Evolutionary conservation across 202 grass and related monocot species (phyloP), one percentile per base, ranked within the genome.

Genomic region (Saccharum hybrid): DNA sequence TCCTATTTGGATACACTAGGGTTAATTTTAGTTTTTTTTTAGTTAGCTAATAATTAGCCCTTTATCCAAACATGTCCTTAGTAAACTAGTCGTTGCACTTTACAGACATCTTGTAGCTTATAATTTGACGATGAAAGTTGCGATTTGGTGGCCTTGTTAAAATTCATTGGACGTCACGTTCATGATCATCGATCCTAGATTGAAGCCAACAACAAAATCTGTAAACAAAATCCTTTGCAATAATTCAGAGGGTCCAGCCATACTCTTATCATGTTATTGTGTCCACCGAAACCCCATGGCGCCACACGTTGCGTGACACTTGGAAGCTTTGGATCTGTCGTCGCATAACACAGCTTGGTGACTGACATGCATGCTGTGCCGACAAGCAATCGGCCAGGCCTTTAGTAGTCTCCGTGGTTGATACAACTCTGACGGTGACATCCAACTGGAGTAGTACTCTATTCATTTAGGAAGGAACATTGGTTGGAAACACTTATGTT

Each of bases 201-300:
- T 33, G 61, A 46, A 30, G 4, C 59, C 39, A 5, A 26, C 28
- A 67, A 36, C 18, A 79, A 79, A 66, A 66, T 51, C 28, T 79
- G 30, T 43, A 31, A 49, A 10, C 41, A 66, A 56, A 57, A 34
- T 16, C 61, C 16, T 37, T 48, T 22, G 15, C 63, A 52, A 65
- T 10, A 78, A 79, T 68, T 23, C 31, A 39, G 2, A 60, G 33
- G 73, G 51, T 40, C 72, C 16, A 37, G 33, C 69, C 57, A 66
- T 76, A 43, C 62, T 76, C 30, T 78, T 51, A 78, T 85, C 54
- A 78, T 52, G 83, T 79, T 56, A 19, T 64, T 13, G 31, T 49
- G 39, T 43, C 64, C 30, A 40, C 64, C 31, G 13, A 79, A 78
- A 71, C 76, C 51, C 26, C 39, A 42, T 84, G 10, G 65, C 3